Conservation (phyloP, 78 protist species). For the Dictyostelium capitatum region DNA sequence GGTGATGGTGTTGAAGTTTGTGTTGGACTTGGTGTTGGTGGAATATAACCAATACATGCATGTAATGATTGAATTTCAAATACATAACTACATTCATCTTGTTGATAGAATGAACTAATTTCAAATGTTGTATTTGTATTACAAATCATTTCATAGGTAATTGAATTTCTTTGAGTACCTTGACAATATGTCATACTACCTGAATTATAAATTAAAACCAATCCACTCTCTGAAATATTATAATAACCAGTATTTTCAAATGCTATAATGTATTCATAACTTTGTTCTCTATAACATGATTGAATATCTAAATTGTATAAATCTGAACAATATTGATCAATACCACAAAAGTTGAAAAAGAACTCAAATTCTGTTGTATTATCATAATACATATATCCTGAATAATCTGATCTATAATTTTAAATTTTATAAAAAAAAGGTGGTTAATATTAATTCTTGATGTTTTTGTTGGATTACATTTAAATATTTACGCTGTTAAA, state of each 20-base stretch:
- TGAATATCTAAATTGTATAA: neutral
- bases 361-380: neutral
- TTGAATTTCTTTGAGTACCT: neutral
- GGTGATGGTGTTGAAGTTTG: neutral
- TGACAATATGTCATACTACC: neutral
- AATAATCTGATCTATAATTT: neutral
- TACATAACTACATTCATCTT: neutral
- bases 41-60: constrained; percentile 15
- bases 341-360: neutral
- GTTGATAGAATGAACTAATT: neutral
- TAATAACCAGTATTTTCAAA: neutral
- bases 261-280: neutral
- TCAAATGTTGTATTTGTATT: neutral
- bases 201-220: neutral
- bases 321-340: neutral
- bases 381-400: constrained; percentile 13
- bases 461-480: neutral
- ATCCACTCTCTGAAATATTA: neutral
- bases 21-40: neutral
- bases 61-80: neutral
- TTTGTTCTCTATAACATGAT: neutral
- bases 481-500: constrained; percentile 1
- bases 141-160: neutral
- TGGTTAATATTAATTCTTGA: too few species aligned
- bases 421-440: too few species aligned